Percentiles rank a stretch among this genome's conserved stretches.
phyloP scores from a whole-genome alignment of 352 stramenopile genomes.

The Plasmopara muralis region DNA sequence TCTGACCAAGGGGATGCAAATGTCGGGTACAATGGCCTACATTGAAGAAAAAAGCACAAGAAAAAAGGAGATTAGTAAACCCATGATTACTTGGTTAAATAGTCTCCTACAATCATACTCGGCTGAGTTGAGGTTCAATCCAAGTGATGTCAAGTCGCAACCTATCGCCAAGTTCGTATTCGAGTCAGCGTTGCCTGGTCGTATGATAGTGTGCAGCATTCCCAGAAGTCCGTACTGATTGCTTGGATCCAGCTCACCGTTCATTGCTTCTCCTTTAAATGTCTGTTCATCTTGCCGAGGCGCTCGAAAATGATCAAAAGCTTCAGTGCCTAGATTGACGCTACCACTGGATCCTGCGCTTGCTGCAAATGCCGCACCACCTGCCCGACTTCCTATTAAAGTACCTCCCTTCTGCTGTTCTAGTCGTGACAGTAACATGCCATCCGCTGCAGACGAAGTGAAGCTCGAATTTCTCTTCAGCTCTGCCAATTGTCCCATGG shows the following conservation, averaged over 20 bases:
- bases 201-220: conserved; percentile 77
- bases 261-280: conserved; percentile 20
- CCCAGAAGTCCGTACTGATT: conserved; percentile 76
- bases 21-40: conserved; percentile 65
- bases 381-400: conserved; percentile 50
- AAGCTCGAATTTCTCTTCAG: conserved; percentile 69
- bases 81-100: background rate
- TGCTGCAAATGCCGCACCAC: conserved; percentile 6
- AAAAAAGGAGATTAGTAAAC: conserved; percentile 1
- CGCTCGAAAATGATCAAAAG: conserved; percentile 51
- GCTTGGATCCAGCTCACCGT: conserved; percentile 48
- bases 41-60: conserved; percentile 2
- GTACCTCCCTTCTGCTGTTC: conserved; percentile 39
- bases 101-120: conserved; percentile 35
- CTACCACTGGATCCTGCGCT: conserved; percentile 19
- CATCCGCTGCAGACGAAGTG: conserved; percentile 56
- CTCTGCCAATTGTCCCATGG: conserved; percentile 33
- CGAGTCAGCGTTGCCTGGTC: conserved; percentile 42
- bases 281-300: conserved; percentile 24
- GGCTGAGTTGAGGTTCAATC: conserved; percentile 78
- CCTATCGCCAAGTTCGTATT: conserved; percentile 76
- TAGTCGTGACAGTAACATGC: conserved; percentile 41
- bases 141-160: conserved; percentile 74
- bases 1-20: conserved; percentile 81
- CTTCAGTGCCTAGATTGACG: conserved; percentile 50